Evolutionary conservation across 2,329 filamentous ascomycete genomes (phyloP).

Genomic region (Chaetothyriales sp.): DNA sequence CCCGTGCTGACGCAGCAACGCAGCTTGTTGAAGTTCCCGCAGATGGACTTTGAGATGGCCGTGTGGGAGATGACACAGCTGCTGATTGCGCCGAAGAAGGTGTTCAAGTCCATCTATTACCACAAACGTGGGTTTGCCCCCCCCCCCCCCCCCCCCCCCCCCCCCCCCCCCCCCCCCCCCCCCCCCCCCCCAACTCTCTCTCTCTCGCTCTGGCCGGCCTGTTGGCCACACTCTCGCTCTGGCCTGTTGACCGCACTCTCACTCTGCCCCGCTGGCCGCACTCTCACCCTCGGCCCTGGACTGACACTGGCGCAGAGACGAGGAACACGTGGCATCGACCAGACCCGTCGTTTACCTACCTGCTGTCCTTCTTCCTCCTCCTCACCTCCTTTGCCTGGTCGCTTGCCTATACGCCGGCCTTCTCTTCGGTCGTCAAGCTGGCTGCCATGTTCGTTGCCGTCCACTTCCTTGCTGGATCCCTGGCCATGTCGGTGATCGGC

Average conservation of each 20-base stretch:
- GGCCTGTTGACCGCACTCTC: no score
- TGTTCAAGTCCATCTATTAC: conserved; percentile 58
- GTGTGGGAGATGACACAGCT: conserved; percentile 60
- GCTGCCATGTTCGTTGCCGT: conserved; percentile 37
- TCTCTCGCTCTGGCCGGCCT: no score
- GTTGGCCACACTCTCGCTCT: no score
- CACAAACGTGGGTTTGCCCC: conserved; percentile 38
- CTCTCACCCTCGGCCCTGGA: no score
- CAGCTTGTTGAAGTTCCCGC: conserved; percentile 55
- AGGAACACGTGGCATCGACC: conserved; percentile 58
- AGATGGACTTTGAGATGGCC: conserved; percentile 63
- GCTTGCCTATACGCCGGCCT: conserved; percentile 38
- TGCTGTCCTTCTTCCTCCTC: conserved; percentile 52
- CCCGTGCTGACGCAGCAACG: conserved; percentile 7
- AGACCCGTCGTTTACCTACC: conserved; percentile 56
- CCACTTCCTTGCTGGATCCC: conserved; percentile 49
- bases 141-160: not conserved
- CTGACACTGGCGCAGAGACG: conserved; percentile 37
- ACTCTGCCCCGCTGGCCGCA: no score
- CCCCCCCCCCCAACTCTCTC: not conserved
- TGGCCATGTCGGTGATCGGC: conserved; percentile 47
- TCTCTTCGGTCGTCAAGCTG: conserved; percentile 34
- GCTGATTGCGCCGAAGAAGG: conserved; percentile 55
- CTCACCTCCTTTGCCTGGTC: conserved; percentile 46
- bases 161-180: not conserved